A percentile compares a stretch with the other conserved stretches of the same genome.
These are phyloP conservation scores for Cutaneotrichosporon cavernicola DNA, from an alignment of 1,284 basidiomycete genomes.

Conservation along the genomic window DNA sequence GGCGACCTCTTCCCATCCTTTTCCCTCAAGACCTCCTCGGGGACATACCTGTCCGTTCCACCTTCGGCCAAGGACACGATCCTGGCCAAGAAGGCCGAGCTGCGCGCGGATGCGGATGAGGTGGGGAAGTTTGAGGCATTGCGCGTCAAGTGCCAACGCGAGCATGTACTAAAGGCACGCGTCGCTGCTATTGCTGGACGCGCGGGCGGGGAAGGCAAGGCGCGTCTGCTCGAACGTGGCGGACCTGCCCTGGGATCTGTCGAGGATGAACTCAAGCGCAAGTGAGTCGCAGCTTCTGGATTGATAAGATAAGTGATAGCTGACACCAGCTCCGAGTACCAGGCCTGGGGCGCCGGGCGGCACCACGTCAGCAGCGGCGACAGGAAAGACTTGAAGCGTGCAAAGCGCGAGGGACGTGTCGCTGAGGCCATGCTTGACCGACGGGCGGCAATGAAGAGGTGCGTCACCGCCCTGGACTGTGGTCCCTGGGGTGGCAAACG, in stretches of 20 bases:
- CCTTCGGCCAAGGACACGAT: slow-evolving; percentile 18
- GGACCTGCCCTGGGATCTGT: slow-evolving; percentile 53
- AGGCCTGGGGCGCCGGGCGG: slow-evolving; percentile 82
- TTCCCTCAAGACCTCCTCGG: slow-evolving; percentile 35
- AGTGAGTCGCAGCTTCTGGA: slow-evolving; percentile 41
- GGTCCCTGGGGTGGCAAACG: slow-evolving; percentile 4
- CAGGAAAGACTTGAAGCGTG: slow-evolving; percentile 73
- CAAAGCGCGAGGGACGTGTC: slow-evolving; percentile 79
- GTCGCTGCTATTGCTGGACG: slow-evolving; percentile 11
- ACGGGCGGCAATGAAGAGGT: slow-evolving; percentile 89
- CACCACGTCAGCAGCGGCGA: slow-evolving; percentile 59
- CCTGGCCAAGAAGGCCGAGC: slow-evolving; percentile 56
- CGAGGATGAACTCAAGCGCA: slow-evolving; percentile 51
- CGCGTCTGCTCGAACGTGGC: slow-evolving; percentile 59
- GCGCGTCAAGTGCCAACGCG: slow-evolving; percentile 84
- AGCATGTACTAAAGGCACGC: slow-evolving; percentile 81
- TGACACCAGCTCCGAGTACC: slow-evolving; percentile 58
- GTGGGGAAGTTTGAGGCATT: slow-evolving; percentile 77
- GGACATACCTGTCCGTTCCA: slow-evolving; percentile 43
- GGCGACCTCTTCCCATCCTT: slow-evolving; percentile 35
- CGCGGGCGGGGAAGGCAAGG: slow-evolving; percentile 54
- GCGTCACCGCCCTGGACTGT: slow-evolving; percentile 28
- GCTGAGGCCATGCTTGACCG: slow-evolving; percentile 86
- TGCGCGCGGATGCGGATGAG: slow-evolving; percentile 82
- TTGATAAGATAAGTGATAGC: not conserved